phyloP scores from a whole-genome alignment of 2,329 filamentous ascomycete species.

The Neocucurbitaria cava region DNA sequence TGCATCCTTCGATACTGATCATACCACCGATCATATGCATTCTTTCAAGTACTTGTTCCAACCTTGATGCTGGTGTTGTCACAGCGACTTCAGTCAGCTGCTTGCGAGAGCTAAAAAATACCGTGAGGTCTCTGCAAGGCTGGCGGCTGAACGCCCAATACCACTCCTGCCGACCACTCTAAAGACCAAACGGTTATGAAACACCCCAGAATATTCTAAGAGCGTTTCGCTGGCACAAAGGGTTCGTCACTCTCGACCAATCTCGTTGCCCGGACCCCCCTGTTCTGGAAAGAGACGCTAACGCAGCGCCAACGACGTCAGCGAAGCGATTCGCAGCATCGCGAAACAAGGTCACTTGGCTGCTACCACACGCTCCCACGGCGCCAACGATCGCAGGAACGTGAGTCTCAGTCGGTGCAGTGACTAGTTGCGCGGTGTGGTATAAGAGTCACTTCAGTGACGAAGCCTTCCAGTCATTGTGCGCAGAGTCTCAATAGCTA shows the following conservation, averaged over 20 bases:
- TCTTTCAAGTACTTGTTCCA: too few species aligned
- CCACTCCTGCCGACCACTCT: neutral
- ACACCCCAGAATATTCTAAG: neutral
- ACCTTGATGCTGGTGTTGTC: too few species aligned
- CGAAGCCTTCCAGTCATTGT: constrained; percentile 6
- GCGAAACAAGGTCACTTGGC: constrained; percentile 28
- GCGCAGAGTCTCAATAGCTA: neutral
- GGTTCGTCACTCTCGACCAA: neutral
- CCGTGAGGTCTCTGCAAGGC: neutral
- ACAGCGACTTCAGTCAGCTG: too few species aligned
- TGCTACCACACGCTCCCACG: constrained; percentile 13
- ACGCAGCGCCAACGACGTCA: constrained; percentile 26
- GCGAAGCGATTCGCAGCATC: constrained; percentile 30
- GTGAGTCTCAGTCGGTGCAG: neutral
- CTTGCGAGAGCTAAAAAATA: neutral
- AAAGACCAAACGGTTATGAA: neutral
- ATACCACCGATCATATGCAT: too few species aligned
- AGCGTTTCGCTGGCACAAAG: neutral
- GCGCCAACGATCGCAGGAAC: constrained; percentile 19
- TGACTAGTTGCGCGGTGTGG: neutral
- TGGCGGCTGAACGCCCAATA: neutral
- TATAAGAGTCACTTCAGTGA: constrained; percentile 13
- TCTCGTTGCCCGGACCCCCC: neutral
- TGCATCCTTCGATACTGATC: too few species aligned
- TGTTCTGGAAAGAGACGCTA: neutral